Base-by-base conservation (phyloP, 768 basidiomycete genomes). In the Strobilomyces confusus region DNA sequence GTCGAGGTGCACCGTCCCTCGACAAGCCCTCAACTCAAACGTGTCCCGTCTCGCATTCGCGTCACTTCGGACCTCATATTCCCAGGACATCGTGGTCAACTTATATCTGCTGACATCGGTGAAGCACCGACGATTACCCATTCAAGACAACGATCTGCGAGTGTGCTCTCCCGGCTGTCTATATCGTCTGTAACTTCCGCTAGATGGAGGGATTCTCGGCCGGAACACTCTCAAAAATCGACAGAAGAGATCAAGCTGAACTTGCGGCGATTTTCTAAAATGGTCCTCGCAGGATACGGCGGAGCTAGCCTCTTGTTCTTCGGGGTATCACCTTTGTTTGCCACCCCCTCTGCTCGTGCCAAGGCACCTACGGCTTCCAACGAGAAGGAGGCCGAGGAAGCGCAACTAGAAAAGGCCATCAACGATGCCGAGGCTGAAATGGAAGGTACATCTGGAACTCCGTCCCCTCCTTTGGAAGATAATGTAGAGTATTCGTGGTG, bases 251-350 rank as follows among this genome's bases (percentile, higher is more conserved):
- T 89, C 51, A 87, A 86, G 63, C 66, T 77, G 19, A 88, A 86
- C 12, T 70, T 92, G n/a, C 80, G 89, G 23, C 79, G 91, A 12
- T 75, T 90, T 36, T 90, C 88, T 14, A 90, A 91, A 67, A 81
- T 93, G 72, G 87, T 88, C 2, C 74, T 93, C 8, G 90, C 88
- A 1, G 88, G 89, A 3, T 92, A 93, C 59, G 91, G 90, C 14
- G 91, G 91, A 2, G 84, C 89, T 1, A 84, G 82, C 44, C 75
- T 92, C 26, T 69, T 91, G 33, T 92, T 93, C 71, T 92, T 92
- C 57, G 90, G 90, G 8, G 77, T 90, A 9, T 72, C 80, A 1
- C 69, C 72, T 9, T 56, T 61, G 17, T 53, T 69, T 37, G 49
- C 69, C 25, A 59, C 65, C 48, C 58, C 69, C 5, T 56, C 70